A percentile compares a stretch with the other conserved stretches of the same genome.
phyloP scores from a whole-genome alignment of 345 rosid species.

The Corchorus olitorius region DNA sequence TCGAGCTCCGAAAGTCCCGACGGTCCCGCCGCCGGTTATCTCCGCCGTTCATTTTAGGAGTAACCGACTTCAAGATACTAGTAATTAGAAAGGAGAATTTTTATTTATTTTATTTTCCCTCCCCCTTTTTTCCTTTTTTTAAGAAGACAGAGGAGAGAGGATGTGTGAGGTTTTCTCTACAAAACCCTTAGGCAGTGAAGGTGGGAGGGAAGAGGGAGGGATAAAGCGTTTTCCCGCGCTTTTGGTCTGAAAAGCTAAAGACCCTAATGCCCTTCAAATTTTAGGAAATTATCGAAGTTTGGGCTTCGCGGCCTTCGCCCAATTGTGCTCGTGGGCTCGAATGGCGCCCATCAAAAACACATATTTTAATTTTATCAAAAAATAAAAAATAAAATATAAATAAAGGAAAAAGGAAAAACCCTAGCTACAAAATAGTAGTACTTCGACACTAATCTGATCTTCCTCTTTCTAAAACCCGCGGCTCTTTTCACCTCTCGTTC shows the following conservation, averaged over 20 bases:
- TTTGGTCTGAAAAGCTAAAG: not conserved
- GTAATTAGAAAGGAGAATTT: not conserved
- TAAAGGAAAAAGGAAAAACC: not conserved
- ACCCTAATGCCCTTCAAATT: not conserved
- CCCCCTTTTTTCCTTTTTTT: not conserved
- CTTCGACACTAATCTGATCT: not conserved
- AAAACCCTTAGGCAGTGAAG: not conserved
- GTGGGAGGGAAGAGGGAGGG: not conserved
- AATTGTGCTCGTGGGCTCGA: not conserved
- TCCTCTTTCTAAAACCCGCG: not conserved
- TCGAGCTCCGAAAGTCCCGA: conserved; percentile 50
- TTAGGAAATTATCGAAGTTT: not conserved
- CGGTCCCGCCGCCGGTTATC: conserved; percentile 53
- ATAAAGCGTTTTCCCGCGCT: conserved; percentile 19
- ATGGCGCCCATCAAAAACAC: no score
- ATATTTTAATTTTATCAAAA: not conserved
- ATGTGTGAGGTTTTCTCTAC: not conserved
- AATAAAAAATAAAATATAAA: not conserved
- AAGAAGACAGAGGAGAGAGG: not conserved
- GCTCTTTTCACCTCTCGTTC: not conserved
- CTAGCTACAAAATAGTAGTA: not conserved
- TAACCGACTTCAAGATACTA: not conserved
- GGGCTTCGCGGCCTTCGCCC: not conserved
- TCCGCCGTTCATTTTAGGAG: conserved; percentile 2
- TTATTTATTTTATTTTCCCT: not conserved